These are phyloP conservation scores for Crithidia brevicula DNA, from an alignment of 208 protist genomes.

Conservation along the genomic window DNA sequence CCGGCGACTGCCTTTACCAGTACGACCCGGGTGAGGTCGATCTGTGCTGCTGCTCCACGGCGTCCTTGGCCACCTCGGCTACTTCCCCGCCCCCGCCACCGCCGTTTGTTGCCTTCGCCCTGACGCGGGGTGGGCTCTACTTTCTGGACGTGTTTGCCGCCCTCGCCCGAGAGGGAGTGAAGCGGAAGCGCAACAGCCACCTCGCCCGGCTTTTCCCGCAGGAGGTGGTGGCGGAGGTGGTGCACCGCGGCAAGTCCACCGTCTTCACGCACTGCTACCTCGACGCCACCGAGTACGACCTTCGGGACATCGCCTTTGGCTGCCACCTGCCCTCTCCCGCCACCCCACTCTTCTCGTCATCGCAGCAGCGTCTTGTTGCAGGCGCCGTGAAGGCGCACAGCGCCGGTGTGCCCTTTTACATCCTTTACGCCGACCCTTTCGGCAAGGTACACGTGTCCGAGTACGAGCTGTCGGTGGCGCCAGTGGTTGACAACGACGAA, in stretches of 20 bases:
- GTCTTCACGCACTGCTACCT: constrained; percentile 49
- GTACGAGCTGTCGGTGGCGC: constrained; percentile 34
- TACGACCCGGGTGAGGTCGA: constrained; percentile 54
- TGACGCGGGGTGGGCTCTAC: constrained; percentile 61
- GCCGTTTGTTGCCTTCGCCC: constrained; percentile 71
- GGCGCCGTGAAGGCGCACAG: neutral
- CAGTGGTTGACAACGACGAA: neutral
- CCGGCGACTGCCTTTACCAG: constrained; percentile 68
- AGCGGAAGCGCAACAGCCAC: constrained; percentile 21
- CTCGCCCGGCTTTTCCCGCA: constrained; percentile 30
- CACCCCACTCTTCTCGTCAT: neutral
- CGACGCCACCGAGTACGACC: constrained; percentile 69
- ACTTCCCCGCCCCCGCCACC: neutral
- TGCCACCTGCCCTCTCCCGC: neutral
- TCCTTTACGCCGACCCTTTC: constrained; percentile 72
- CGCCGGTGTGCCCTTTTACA: constrained; percentile 34
- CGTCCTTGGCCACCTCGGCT: neutral
- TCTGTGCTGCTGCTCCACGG: constrained; percentile 51
- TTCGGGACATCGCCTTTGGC: constrained; percentile 67
- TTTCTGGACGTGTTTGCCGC: constrained; percentile 70
- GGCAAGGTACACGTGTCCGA: constrained; percentile 69
- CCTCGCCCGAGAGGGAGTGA: constrained; percentile 28
- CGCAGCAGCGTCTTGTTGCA: constrained; percentile 3
- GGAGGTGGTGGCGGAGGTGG: constrained; percentile 16
- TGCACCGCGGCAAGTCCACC: constrained; percentile 1